Base-by-base conservation (phyloP, 257 asterid genomes). In the Datura wrightii region DNA sequence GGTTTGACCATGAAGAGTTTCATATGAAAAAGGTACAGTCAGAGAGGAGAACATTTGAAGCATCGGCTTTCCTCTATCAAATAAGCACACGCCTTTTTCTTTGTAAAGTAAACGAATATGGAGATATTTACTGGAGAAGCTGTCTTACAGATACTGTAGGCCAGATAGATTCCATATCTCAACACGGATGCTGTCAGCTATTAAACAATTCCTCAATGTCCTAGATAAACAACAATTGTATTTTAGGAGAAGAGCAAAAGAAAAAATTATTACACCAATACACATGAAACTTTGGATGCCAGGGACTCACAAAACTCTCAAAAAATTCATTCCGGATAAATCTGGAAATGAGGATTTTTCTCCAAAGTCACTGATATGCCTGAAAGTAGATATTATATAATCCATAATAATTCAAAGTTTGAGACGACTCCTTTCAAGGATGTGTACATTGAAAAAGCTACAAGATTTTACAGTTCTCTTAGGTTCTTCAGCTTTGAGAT, bases 121-220 rank as follows among this genome's bases (percentile, higher is more conserved):
- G 34, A 41, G 79, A 69, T 69, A 8, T 19, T 15, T 54, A 50
- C 8, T 53, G 83, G 8, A 79, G 48, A 79, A 50, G 9, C 16
- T 18, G 13, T 48, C 79, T 82, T 65, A 82, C 85, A 82, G 62
- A 62, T 82, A 82, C 10, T 3, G 0, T 54, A 82, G 48, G 44
- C 16, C 1, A 24, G 39, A 8, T 8, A 82, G 41, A 8, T 48
- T 24, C 85, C 79, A 82, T 39, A 82, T 62, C 39, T 15, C 6
- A 44, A 19, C 18, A 82, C 79, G 85, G 71, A 82, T 82, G 6
- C 4, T 11, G 58, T 3, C 46, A 3, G 46, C 16, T 41, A 82
- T 14, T 10, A 10, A 31, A 36, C 85, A 82, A 9, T 48, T 82
- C 85, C 85, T 82, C 79, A 82, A 48, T 82, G 79, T 82, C 85